phyloP scores from a whole-genome alignment of 768 basidiomycete species.

The Tricholoma hemisulphureum region DNA sequence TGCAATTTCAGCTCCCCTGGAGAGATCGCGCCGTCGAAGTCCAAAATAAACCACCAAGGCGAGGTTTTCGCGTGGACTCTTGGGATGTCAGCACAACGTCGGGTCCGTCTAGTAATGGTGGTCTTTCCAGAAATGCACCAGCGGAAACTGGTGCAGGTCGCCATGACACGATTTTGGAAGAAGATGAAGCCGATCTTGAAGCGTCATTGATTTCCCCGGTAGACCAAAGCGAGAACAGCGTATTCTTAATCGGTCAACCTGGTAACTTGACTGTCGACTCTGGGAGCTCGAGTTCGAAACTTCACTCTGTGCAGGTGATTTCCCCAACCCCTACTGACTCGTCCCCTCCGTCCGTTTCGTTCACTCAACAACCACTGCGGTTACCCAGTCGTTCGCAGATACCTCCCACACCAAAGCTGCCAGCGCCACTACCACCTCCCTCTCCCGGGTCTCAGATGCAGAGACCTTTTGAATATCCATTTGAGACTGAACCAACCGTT shows the following conservation, averaged over 20 bases:
- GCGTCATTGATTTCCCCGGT: slow-evolving; percentile 11
- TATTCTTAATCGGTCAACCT: slow-evolving; percentile 16
- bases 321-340: slow-evolving; percentile 22
- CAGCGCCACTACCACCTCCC: slow-evolving; percentile 15
- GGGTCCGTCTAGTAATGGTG: neutral
- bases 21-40: slow-evolving; percentile 13
- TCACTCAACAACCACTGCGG: neutral
- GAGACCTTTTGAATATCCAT: neutral
- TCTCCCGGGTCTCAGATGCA: neutral
- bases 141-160: slow-evolving; percentile 1
- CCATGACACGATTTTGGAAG: slow-evolving; percentile 17
- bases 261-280: slow-evolving; percentile 17
- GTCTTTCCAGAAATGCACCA: slow-evolving; percentile 3
- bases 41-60: slow-evolving; percentile 5
- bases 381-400: slow-evolving; percentile 4
- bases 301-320: slow-evolving; percentile 14
- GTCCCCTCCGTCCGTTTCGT: slow-evolving; percentile 5
- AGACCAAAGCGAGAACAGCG: slow-evolving; percentile 12
- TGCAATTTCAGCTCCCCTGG: slow-evolving; percentile 14
- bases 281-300: slow-evolving; percentile 11
- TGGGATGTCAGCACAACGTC: slow-evolving; percentile 14
- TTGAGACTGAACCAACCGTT: slow-evolving; percentile 5
- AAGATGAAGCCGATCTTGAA: slow-evolving; percentile 14
- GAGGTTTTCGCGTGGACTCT: slow-evolving; percentile 19
- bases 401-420: slow-evolving; percentile 17